Evolutionary conservation across 768 basidiomycete genomes (phyloP), one percentile per base, ranked within the genome.

Genomic region (Tylopilus plumbeoviolaceoides): DNA sequence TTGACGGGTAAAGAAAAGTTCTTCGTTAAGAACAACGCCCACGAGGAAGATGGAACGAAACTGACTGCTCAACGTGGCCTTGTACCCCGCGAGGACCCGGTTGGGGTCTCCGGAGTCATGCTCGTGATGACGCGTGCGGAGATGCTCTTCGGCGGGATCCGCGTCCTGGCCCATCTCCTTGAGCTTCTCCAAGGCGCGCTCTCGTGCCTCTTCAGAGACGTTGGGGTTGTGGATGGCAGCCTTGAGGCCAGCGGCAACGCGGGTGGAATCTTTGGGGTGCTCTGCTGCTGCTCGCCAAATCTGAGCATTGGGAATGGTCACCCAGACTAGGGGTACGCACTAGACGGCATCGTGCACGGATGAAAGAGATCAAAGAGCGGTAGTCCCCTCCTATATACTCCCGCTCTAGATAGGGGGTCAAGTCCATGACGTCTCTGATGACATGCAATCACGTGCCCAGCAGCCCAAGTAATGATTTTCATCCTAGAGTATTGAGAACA

Each of bases 211-310:
- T 1, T 73, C 70, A 5, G 80, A 82, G 41, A 83, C 79, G 47
- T 78, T 72, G 11, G 81, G 82, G 61, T 85, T 84, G 61, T 75
- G 70, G 6, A 83, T 71, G 10, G 81, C 72, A n/a, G 82, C 81
- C 60, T 82, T 83, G 48, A 80, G 68, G 30, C 83, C 83, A 2
- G 78, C 79, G 23, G 75, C 74, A 44, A 84, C 80, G 57, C 76
- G 78, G 7, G 69, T 56, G 14, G 72, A 62, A 46, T 79, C 72
- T 61, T 79, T 78, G 27, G 27, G 27, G 14, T 67, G 67, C 50
- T 69, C 69, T 69, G 39, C 67, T 69, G 39, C 17, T 38, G 3
- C 9, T 31, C 21, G 2, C 2, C 33, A 9, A 12, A 15, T 3
- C 11, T 17, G 20, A 8, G 35, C 33, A 1, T 50, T n/a, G n/a